Base-by-base conservation (phyloP, 495 filamentous ascomycete species). In the Daldinia childiae region DNA sequence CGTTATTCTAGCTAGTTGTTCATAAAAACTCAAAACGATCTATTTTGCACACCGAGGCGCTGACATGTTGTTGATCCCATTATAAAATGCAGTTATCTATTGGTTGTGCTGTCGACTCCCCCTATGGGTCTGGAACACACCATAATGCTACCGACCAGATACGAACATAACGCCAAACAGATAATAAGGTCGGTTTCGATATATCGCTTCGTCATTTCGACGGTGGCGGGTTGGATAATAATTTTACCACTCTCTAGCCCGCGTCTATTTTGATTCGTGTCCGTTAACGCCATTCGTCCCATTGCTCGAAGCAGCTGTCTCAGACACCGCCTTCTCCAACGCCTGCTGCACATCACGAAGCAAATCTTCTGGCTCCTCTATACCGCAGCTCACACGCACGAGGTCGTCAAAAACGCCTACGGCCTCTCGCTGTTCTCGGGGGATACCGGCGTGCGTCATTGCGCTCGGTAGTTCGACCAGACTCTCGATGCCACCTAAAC, bases 371-470 rank as follows among this genome's bases (percentile, higher is more conserved):
- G 85, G 89, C 80, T 99, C 95, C 82, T 99, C 95, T 67, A 99
- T 88, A 58, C 95, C 95, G 77, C 93, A 97, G 84, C 93, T 97
- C 55, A 99, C 83, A 59, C 95, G 87, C 39, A 99, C 91, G n/a
- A 99, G 86, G 80, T 99, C 95, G 77, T 99, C 95, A 76, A 87
- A 98, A n/a, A 99, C 94, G 39, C 95, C 95, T 1, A 93, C 93
- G 19, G 87, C 91, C 84, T 99, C 95, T 52, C 95, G 88, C 82
- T 95, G 88, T 50, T 92, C 93, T 78, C 86, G 86, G 26, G 95
- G 95, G 71, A 99, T 99, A 51, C 95, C 96, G 30, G 92, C 90
- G 82, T 99, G 95, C 19, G 95, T 99, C 95, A 99, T 99, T 78
- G 87, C 90, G 41, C 91, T 88, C 1, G 95, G 95, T 15, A 98